Conservation (phyloP, 2,329 filamentous ascomycete genomes). For the Colletotrichum costaricense region DNA sequence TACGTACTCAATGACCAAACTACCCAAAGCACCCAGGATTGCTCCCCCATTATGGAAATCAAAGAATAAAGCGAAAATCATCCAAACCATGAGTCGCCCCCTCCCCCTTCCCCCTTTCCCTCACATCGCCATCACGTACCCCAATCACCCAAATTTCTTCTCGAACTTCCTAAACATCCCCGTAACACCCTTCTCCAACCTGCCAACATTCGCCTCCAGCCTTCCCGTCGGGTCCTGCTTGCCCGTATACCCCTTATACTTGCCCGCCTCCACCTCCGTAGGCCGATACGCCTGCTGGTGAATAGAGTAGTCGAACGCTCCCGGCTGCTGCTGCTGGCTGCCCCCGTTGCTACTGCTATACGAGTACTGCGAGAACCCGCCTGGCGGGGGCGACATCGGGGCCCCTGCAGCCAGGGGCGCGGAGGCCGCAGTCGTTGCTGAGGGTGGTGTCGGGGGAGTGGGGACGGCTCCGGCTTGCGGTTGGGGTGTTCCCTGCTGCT, state of each 20-base stretch:
- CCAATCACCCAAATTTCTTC: slow-evolving; percentile 72
- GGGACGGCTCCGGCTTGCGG: slow-evolving; percentile 41
- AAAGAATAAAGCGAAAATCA: background rate
- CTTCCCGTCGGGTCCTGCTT: slow-evolving; percentile 61
- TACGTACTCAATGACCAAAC: too few relatives aligned
- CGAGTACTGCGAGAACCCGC: slow-evolving; percentile 68
- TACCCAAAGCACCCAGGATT: too few relatives aligned
- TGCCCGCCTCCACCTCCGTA: slow-evolving; percentile 68
- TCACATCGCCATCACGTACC: too few relatives aligned
- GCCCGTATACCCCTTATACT: slow-evolving; percentile 54
- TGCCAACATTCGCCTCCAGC: slow-evolving; percentile 73
- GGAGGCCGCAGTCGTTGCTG: slow-evolving; percentile 47
- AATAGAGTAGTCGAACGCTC: slow-evolving; percentile 62
- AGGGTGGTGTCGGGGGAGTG: slow-evolving; percentile 39
- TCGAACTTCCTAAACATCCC: slow-evolving; percentile 83
- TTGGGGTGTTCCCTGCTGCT: slow-evolving; percentile 35
- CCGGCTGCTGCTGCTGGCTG: slow-evolving; percentile 35
- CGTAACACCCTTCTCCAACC: slow-evolving; percentile 76
- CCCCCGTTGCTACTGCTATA: slow-evolving; percentile 46
- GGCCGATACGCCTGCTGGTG: slow-evolving; percentile 79
- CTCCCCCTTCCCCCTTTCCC: background rate
- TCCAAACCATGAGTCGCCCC: background rate
- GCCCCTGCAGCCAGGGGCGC: background rate
- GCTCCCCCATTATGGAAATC: background rate
- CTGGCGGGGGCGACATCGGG: slow-evolving; percentile 50